Base-by-base conservation (phyloP, 2,329 filamentous ascomycete genomes). In the Aaosphaeria pasadenensis region DNA sequence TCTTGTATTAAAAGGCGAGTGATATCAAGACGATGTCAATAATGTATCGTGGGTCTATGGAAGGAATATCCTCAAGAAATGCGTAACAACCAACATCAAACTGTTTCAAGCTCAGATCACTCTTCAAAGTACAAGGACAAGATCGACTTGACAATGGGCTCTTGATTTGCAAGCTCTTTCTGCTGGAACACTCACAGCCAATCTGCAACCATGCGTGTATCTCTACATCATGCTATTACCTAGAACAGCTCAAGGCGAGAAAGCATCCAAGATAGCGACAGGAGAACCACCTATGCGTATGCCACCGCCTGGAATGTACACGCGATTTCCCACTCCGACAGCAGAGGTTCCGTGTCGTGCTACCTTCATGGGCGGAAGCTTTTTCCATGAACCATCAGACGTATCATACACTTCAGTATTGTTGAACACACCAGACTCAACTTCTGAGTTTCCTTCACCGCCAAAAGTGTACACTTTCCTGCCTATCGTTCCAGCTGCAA, bases 281-380 rank as follows among this genome's bases (percentile, higher is more conserved):
- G 55, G 52, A 9, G 40, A 51, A 11, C 50, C 55, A 33, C 56
- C 50, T 30, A 57, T 48, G 13, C 43, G n/a, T 13, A 54, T 29
- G 7, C 57, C 60, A 24, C 61, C 60, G 13, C 59, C 61, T 6
- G 61, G 58, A 11, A 64, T 44, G 48, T 65, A 65, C 1, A 65
- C 47, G 11, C 40, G 53, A 0, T 52, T 44, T 7, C 48, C 46
- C 3, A 63, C 56, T 5, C 54, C 55, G 5, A 59, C 60, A 11
- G 58, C 61, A 46, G 52, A 56, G 1, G 56, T 55, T 1, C 63
- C 63, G 49, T 66, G 62, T 43, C 60, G 55, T 6, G 61, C 52
- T n/a, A 61, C 24, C 13, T 30, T 46, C 60, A 64, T 66, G 2
- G 30, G 46, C 1, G 42, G 51, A 6, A 45, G 32, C 31, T 31